A percentile compares a stretch with the other conserved stretches of the same genome.
These are phyloP conservation scores for Aureobasidium namibiae DNA, from an alignment of 2,329 filamentous ascomycete species.

Conservation along the genomic window DNA sequence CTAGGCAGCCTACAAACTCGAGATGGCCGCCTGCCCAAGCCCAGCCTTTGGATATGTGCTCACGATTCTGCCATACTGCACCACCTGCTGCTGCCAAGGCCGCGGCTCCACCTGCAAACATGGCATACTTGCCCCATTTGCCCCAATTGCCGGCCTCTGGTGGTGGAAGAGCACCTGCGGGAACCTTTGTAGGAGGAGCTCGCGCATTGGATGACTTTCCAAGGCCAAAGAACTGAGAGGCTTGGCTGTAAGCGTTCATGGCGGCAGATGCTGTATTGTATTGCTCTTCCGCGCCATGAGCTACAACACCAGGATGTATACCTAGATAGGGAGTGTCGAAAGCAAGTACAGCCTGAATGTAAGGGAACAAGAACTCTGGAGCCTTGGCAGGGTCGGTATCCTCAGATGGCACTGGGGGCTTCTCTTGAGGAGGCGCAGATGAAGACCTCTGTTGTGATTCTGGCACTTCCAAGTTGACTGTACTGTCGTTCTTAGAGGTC, in stretches of 20 bases:
- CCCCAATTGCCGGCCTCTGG: conserved; percentile 49
- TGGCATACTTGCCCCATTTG: conserved; percentile 74
- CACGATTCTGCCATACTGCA: conserved; percentile 77
- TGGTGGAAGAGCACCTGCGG: conserved; percentile 25
- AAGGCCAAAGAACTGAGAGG: conserved; percentile 51
- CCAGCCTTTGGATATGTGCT: conserved; percentile 68
- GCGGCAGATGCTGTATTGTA: conserved; percentile 67
- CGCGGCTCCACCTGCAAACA: conserved; percentile 74
- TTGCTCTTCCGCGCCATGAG: conserved; percentile 77
- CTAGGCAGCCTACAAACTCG: conserved; percentile 85
- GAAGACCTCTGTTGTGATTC: conserved; percentile 10
- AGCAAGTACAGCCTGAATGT: conserved; percentile 79
- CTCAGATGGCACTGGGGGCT: conserved; percentile 17
- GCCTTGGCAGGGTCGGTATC: conserved; percentile 19
- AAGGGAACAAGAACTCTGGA: conserved; percentile 72
- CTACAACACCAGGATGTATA: conserved; percentile 73
- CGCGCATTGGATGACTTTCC: not conserved
- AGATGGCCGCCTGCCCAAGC: conserved; percentile 83
- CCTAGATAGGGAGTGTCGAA: conserved; percentile 92
- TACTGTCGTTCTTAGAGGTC: not conserved
- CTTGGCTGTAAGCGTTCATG: conserved; percentile 57
- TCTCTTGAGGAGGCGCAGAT: conserved; percentile 15
- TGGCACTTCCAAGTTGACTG: conserved; percentile 12
- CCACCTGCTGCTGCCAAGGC: conserved; percentile 75
- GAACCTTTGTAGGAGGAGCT: conserved; percentile 19